Conservation (phyloP, 192 early-diverging fungal genomes). For the Coemansia sp. region DNA sequence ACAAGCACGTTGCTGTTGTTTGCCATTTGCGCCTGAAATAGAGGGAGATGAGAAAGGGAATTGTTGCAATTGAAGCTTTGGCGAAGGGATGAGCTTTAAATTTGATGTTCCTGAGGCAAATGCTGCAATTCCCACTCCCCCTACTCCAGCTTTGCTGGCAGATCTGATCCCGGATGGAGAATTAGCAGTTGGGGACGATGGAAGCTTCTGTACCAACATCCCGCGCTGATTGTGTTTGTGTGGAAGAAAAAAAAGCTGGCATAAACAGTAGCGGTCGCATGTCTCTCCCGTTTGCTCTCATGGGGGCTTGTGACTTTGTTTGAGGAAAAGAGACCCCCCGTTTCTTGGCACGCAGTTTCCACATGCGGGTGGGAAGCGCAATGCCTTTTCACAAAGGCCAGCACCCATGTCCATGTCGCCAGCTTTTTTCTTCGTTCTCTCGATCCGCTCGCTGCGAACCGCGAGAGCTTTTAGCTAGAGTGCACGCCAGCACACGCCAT, state of each 20-base stretch:
- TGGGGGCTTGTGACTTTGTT: not conserved
- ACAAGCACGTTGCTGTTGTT: constrained; percentile 66
- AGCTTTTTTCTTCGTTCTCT: not conserved
- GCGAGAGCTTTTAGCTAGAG: not conserved
- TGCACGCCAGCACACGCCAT: not conserved
- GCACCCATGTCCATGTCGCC: not conserved
- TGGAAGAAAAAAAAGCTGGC: too few relatives aligned
- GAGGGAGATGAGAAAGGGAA: not conserved
- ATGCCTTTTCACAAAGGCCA: too few relatives aligned
- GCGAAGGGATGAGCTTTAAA: not conserved
- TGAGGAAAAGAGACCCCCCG: not conserved
- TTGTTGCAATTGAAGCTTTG: not conserved
- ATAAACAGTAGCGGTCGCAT: too few relatives aligned
- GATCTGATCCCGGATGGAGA: not conserved
- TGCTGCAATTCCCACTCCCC: not conserved
- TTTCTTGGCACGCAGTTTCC: not conserved
- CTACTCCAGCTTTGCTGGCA: not conserved
- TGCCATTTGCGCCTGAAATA: constrained; percentile 18
- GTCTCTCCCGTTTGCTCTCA: not conserved
- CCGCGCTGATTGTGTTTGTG: not conserved
- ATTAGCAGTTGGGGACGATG: constrained; percentile 1
- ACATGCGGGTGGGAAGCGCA: not conserved
- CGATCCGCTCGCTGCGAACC: not conserved
- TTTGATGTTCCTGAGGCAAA: not conserved
- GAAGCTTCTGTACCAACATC: constrained; percentile 15